A percentile compares a stretch with the other conserved stretches of the same genome.
These are phyloP conservation scores for Cystoisospora suis DNA, from an alignment of 169 alveolate species.

Conservation along the genomic window DNA sequence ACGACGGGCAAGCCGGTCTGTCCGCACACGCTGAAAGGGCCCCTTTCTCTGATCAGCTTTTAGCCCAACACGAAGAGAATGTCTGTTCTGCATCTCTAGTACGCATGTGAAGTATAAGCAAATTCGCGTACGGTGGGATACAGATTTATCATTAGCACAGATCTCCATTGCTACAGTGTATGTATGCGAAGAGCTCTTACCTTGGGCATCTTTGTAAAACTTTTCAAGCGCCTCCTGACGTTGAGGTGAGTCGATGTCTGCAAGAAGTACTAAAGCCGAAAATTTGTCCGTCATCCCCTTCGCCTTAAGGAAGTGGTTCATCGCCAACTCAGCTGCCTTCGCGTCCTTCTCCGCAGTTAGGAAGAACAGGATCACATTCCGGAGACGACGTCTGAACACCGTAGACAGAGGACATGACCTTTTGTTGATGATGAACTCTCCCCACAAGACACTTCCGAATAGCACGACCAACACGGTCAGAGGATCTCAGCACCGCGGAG, in stretches of 20 bases:
- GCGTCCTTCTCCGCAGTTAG: conserved; percentile 45
- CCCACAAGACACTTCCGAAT: no score
- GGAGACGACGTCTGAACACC: conserved; percentile 66
- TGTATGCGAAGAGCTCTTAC: conserved; percentile 15
- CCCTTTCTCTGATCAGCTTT: no score
- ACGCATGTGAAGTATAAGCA: neutral
- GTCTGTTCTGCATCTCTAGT: neutral
- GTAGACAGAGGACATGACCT: no score
- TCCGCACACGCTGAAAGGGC: no score
- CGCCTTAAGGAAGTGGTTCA: conserved; percentile 33
- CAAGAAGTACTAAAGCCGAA: conserved; percentile 41
- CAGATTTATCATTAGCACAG: no score
- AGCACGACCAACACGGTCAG: no score
- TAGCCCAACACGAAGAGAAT: neutral
- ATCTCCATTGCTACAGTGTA: neutral
- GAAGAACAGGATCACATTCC: conserved; percentile 63
- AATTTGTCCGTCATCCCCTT: conserved; percentile 61
- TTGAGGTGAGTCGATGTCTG: neutral
- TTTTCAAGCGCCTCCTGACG: conserved; percentile 37
- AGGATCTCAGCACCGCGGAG: no score
- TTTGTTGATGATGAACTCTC: no score
- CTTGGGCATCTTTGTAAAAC: conserved; percentile 57
- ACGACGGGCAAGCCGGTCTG: no score
- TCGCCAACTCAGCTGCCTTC: conserved; percentile 36
- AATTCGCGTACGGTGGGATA: no score